Evolutionary conservation across 2,329 filamentous ascomycete species (phyloP).

Genomic region (Fusarium verticillioides): DNA sequence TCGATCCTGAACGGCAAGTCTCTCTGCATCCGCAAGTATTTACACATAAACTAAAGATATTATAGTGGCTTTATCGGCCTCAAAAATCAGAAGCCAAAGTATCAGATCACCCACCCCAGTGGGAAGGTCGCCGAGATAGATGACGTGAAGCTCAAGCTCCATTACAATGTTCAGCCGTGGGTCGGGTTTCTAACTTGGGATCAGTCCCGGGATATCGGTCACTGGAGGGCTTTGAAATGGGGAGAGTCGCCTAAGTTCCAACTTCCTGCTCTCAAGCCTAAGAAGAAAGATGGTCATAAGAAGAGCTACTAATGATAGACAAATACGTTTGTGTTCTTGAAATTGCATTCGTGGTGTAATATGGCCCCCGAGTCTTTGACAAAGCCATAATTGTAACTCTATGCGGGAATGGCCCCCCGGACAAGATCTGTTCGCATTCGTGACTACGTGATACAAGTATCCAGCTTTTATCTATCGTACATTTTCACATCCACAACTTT

Average conservation of each 20-base stretch:
- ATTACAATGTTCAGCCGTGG: slow-evolving; percentile 99
- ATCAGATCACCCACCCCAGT: slow-evolving; percentile 92
- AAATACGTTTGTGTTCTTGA: background rate
- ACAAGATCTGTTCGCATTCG: slow-evolving; percentile 28
- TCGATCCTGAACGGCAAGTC: slow-evolving; percentile 67
- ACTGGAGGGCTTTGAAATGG: slow-evolving; percentile 73
- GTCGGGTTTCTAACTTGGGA: slow-evolving; percentile 91
- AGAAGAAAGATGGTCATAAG: slow-evolving; percentile 51
- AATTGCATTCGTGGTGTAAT: slow-evolving; percentile 21
- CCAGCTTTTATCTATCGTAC: slow-evolving; percentile 38
- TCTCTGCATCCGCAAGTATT: background rate
- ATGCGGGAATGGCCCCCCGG: background rate
- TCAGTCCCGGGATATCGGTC: slow-evolving; percentile 63
- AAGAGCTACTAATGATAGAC: slow-evolving; percentile 32
- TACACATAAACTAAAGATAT: slow-evolving; percentile 6
- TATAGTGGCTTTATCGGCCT: slow-evolving; percentile 77
- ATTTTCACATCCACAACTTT: slow-evolving; percentile 28
- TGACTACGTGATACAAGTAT: slow-evolving; percentile 41
- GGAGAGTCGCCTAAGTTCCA: slow-evolving; percentile 73
- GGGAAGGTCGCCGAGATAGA: slow-evolving; percentile 79
- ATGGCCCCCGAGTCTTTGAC: slow-evolving; percentile 33
- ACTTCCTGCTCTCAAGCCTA: slow-evolving; percentile 74
- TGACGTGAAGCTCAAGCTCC: slow-evolving; percentile 81
- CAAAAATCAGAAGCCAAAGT: slow-evolving; percentile 90
- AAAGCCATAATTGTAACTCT: background rate